Evolutionary conservation across 768 basidiomycete species (phyloP).

Genomic region (Mrakia gelida): DNA sequence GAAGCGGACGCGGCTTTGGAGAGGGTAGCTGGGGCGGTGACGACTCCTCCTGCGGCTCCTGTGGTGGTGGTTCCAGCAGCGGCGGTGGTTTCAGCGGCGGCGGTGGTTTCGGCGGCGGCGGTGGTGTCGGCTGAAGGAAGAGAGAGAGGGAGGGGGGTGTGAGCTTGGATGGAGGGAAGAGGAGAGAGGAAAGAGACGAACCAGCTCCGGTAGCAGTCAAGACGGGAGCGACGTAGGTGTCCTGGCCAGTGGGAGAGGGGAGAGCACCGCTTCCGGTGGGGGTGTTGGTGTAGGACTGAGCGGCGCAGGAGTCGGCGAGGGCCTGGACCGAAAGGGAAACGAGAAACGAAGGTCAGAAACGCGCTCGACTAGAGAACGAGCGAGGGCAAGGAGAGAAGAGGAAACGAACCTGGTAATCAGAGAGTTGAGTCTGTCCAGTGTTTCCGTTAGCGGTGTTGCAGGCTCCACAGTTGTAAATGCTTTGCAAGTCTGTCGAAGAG

Average conservation of each 20-base stretch:
- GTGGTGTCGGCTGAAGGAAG: too few species aligned
- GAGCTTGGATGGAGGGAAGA: neutral
- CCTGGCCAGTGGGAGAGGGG: conserved; percentile 37
- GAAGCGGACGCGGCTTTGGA: too few species aligned
- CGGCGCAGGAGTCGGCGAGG: conserved; percentile 40
- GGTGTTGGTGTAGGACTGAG: conserved; percentile 41
- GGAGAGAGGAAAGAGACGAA: neutral
- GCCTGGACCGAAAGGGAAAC: neutral
- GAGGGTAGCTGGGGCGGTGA: too few species aligned
- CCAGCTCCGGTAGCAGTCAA: neutral
- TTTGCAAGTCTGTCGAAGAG: conserved; percentile 35
- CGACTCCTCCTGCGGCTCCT: too few species aligned
- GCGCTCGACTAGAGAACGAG: too few species aligned
- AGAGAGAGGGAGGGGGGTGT: neutral
- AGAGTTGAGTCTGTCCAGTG: conserved; percentile 40
- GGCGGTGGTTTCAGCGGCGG: too few species aligned
- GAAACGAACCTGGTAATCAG: conserved; percentile 37
- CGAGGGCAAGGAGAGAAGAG: too few species aligned
- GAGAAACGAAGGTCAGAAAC: too few species aligned
- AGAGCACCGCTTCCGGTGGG: conserved; percentile 34
- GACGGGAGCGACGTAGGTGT: conserved; percentile 38
- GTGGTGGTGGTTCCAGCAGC: too few species aligned
- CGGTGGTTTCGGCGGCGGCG: too few species aligned
- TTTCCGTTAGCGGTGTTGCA: conserved; percentile 45
- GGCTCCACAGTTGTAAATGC: conserved; percentile 43